A percentile compares a stretch with the other conserved stretches of the same genome.
Conservation (phyloP, 345 rosid species). For the Arabis alpina region DNA sequence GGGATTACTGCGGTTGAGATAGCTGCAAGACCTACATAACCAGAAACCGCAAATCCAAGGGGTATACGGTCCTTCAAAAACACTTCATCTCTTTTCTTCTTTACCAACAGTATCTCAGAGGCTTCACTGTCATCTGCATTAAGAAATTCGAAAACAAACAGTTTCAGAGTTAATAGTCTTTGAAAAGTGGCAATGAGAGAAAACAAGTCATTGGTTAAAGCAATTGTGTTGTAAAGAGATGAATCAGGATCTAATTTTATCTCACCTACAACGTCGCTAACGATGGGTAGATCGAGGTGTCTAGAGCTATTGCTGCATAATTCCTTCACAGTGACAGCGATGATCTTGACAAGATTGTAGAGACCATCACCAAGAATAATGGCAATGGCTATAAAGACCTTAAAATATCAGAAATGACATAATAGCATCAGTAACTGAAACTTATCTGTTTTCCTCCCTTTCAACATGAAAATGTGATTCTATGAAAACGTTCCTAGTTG, state of each 20-base stretch:
- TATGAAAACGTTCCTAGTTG: background rate
- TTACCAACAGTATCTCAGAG: conserved; percentile 54
- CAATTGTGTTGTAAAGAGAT: background rate
- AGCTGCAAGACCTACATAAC: conserved; percentile 88
- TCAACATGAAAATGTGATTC: background rate
- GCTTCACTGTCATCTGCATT: conserved; percentile 54
- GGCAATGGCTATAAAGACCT: conserved; percentile 90
- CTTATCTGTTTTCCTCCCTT: background rate
- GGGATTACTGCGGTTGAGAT: conserved; percentile 81
- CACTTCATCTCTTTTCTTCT: conserved; percentile 65
- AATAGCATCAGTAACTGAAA: conserved; percentile 13
- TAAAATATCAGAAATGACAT: conserved; percentile 29
- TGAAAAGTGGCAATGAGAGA: conserved; percentile 11
- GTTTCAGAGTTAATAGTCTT: conserved; percentile 9
- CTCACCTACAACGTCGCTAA: conserved; percentile 63
- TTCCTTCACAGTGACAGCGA: conserved; percentile 63
- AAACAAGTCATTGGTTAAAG: background rate
- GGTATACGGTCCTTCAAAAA: conserved; percentile 85
- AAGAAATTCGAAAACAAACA: background rate
- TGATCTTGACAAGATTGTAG: conserved; percentile 84
- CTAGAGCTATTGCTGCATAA: conserved; percentile 59
- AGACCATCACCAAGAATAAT: conserved; percentile 94
- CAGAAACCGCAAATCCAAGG: conserved; percentile 76
- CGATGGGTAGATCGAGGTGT: conserved; percentile 54
- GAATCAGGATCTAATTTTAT: conserved; percentile 10